Evolutionary conservation across 2,329 filamentous ascomycete genomes (phyloP).

Genomic region (Venturia aucupariae): DNA sequence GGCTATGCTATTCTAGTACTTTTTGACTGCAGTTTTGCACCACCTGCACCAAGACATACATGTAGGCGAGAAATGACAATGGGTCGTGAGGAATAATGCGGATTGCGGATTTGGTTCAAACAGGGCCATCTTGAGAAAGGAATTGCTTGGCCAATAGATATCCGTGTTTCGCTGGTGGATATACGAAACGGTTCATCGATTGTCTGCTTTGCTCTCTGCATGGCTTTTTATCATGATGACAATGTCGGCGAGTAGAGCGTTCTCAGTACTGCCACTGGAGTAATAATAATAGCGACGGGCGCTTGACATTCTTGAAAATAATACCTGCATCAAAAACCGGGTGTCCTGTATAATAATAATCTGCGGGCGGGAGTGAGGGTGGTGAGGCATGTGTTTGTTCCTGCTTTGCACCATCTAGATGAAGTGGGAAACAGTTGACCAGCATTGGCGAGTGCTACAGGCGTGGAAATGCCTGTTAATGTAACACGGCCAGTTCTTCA

Average conservation of each 20-base stretch:
- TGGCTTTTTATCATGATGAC: not conserved
- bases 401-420: conserved; percentile 10
- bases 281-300: no score
- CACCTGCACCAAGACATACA: not conserved
- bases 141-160: not conserved
- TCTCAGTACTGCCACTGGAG: no score
- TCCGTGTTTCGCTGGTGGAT: not conserved
- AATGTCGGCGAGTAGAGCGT: not conserved
- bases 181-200: not conserved
- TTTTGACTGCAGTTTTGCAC: not conserved
- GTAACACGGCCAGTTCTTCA: not conserved
- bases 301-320: not conserved
- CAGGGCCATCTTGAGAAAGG: not conserved
- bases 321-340: not conserved
- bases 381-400: not conserved
- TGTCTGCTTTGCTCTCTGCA: not conserved
- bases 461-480: not conserved
- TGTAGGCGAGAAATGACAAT: not conserved
- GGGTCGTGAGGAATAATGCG: not conserved
- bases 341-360: conserved; percentile 5
- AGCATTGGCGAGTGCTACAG: not conserved
- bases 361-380: conserved; percentile 5
- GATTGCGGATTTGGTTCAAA: not conserved
- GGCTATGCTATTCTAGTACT: not conserved
- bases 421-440: conserved; percentile 1